Conservation (phyloP, 2,329 filamentous ascomycete genomes). For the Monosporascus ibericus region DNA sequence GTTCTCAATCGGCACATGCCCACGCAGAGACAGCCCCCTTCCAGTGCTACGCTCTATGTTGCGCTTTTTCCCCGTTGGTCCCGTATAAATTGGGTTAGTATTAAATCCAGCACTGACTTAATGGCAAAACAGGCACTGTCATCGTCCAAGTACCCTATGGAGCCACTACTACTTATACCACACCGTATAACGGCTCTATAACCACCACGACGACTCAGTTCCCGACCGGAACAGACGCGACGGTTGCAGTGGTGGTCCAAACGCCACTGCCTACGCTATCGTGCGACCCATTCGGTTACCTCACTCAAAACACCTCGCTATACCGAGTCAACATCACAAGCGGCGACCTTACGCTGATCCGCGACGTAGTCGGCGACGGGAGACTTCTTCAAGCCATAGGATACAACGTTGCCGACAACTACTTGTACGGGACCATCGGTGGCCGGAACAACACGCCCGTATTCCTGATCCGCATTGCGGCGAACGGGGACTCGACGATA, state of each 20-base stretch:
- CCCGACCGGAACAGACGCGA: background rate
- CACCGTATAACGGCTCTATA: background rate
- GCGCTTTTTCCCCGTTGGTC: too few relatives aligned
- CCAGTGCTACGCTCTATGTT: too few relatives aligned
- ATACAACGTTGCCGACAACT: conserved; percentile 13
- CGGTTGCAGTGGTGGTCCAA: background rate
- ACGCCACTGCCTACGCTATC: conserved; percentile 2
- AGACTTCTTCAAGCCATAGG: conserved; percentile 9
- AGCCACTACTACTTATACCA: background rate
- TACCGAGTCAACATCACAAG: conserved; percentile 9
- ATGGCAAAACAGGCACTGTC: background rate
- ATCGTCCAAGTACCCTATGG: background rate
- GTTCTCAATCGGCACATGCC: too few relatives aligned
- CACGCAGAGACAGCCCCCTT: too few relatives aligned
- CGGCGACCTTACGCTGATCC: conserved; percentile 2
- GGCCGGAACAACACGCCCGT: background rate
- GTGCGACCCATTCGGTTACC: conserved; percentile 12
- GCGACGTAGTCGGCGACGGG: conserved; percentile 1
- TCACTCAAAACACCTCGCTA: conserved; percentile 7
- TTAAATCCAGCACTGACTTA: too few relatives aligned
- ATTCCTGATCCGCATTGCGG: conserved; percentile 9
- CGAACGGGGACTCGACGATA: conserved; percentile 4
- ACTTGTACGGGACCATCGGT: conserved; percentile 9
- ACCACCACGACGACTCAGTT: conserved; percentile 1
- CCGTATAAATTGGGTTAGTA: too few relatives aligned